Evolutionary conservation across 2,329 filamentous ascomycete species (phyloP).

Genomic region (Lachnellula hyalina): DNA sequence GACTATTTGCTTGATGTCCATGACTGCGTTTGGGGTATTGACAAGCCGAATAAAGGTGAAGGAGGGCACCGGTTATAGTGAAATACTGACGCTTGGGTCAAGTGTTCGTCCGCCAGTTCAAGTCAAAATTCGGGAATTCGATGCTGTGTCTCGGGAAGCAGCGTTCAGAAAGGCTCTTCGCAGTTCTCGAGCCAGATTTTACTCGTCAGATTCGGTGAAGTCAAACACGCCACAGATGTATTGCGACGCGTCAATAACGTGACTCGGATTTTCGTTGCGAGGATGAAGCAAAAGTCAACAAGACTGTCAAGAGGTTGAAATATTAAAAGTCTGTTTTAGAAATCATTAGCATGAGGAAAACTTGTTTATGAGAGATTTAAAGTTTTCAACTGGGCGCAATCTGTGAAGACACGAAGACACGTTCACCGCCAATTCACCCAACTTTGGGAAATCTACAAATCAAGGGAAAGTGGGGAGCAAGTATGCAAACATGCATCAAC

Average conservation of each 20-base stretch:
- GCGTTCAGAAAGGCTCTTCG: slow-evolving; percentile 16
- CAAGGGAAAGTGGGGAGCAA: slow-evolving; percentile 12
- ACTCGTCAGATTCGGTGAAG: slow-evolving; percentile 8
- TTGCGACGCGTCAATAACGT: slow-evolving; percentile 5
- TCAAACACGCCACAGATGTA: slow-evolving; percentile 6
- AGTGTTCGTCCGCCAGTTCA: slow-evolving; percentile 26
- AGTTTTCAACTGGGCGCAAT: background rate
- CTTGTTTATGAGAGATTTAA: background rate
- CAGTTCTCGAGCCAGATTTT: slow-evolving; percentile 11
- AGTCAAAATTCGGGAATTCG: slow-evolving; percentile 21
- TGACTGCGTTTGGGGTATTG: slow-evolving; percentile 12
- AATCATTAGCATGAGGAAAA: too few relatives aligned
- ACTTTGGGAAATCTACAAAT: slow-evolving; percentile 6
- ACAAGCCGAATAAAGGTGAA: slow-evolving; percentile 1
- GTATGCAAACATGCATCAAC: slow-evolving; percentile 25
- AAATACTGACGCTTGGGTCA: slow-evolving; percentile 27
- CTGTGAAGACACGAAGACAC: background rate
- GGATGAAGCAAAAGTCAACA: background rate
- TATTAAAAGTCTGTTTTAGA: too few relatives aligned
- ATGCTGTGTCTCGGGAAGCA: slow-evolving; percentile 27
- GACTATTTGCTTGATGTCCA: slow-evolving; percentile 35
- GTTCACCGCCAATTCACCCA: slow-evolving; percentile 26
- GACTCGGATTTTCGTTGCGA: background rate
- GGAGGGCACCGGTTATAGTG: slow-evolving; percentile 21
- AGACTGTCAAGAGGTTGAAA: background rate